Evolutionary conservation across 106 monocot species (phyloP).

Genomic region (Amphibolis antarctica): DNA sequence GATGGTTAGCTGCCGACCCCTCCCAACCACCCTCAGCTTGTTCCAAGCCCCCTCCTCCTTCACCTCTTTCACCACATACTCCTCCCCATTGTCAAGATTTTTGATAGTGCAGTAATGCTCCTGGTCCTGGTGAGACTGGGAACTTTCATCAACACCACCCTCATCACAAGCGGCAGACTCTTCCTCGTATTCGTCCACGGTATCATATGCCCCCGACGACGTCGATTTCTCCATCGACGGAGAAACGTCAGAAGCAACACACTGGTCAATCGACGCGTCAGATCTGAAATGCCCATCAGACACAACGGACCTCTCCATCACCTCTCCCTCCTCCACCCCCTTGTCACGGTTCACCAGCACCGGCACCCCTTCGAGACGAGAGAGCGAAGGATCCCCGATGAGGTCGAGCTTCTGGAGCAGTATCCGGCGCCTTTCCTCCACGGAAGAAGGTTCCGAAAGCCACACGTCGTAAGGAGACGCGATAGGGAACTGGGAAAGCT

Average conservation of each 20-base stretch:
- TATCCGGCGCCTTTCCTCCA: constrained; percentile 70
- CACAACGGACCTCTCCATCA: background rate
- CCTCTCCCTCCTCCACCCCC: background rate
- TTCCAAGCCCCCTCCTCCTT: constrained; percentile 53
- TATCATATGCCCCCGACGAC: background rate
- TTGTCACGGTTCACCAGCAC: background rate
- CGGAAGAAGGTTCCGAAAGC: constrained; percentile 56
- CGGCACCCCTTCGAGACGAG: constrained; percentile 1
- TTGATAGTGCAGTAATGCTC: constrained; percentile 45
- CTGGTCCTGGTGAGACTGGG: background rate
- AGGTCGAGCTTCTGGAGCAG: constrained; percentile 72
- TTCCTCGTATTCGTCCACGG: constrained; percentile 7
- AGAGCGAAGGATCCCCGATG: constrained; percentile 29
- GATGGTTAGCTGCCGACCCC: constrained; percentile 57
- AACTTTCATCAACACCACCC: constrained; percentile 5
- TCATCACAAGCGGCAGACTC: constrained; percentile 1
- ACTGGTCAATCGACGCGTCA: background rate
- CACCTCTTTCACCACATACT: constrained; percentile 69
- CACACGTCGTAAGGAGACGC: constrained; percentile 65
- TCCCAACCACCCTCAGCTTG: constrained; percentile 47
- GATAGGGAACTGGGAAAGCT: constrained; percentile 40
- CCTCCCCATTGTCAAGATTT: constrained; percentile 72
- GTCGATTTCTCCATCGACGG: background rate
- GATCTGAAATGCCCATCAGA: background rate
- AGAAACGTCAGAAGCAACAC: background rate